Evolutionary conservation across 257 asterid genomes (phyloP), one percentile per base, ranked within the genome.

Genomic region (Echites panduratus): DNA sequence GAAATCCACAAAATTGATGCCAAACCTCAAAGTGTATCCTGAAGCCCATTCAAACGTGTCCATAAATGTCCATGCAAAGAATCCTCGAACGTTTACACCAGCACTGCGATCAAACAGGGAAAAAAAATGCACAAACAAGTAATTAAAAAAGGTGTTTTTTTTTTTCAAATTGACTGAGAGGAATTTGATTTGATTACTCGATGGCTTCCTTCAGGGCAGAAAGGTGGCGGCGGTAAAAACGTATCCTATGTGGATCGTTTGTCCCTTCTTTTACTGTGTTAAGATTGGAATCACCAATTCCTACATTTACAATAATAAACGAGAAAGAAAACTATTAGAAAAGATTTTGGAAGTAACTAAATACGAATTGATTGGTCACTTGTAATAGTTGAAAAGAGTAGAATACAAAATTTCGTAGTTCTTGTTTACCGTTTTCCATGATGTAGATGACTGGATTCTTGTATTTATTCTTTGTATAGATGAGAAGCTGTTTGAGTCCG

Each of bases 1-100:
- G 67, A 48, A 87, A 47, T 84, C 87, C 5, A 84, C 69, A 24
- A 52, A 82, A 43, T 62, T 72, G 63, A 86, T 52, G 2, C 91
- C 91, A 53, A 86, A 82, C 71, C 89, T 80, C 8, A 75, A 7
- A 1, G 76, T 67, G 73, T 76, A 81, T 6, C 91, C 91, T 2
- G 72, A 70, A 10, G 5, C 54, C 89, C 89, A 81, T 78, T 87
- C 91, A 40, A 65, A 86, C n/a, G 80, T 83, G 79, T 86, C 89
- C 40, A 87, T 62, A 68, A 83, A 79, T 19, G 95, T 56, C 88
- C 89, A 88, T 8, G 75, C 80, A 56, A 86, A 88, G 80, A 79
- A 88, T 4, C 89, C 95, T 70, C 77, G 75, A 0, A 86, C 84
- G n/a, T 40, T 67, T 5, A 80, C 81, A 8, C 81, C 79, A 27